phyloP scores from a whole-genome alignment of 768 basidiomycete species.

The Botryobasidium botryosum region DNA sequence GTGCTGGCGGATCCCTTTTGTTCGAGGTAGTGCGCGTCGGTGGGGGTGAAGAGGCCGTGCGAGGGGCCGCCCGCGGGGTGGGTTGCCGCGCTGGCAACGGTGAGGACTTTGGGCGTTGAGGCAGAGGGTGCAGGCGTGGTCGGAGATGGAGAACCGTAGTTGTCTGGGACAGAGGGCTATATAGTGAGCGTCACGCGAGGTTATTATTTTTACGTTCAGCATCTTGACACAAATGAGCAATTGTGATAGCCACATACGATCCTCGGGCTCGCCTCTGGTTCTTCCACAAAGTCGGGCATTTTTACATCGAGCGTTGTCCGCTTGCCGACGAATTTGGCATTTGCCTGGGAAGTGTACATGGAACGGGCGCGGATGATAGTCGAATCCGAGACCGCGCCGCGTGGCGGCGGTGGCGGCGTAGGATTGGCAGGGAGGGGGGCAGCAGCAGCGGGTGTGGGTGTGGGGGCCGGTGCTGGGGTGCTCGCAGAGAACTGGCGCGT shows the following conservation, averaged over 20 bases:
- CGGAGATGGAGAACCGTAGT: conserved; percentile 34
- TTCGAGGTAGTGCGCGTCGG: conserved; percentile 14
- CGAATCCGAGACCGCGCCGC: no score
- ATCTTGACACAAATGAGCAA: conserved; percentile 5
- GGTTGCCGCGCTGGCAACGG: conserved; percentile 29
- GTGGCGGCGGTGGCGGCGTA: background rate
- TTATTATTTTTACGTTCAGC: conserved; percentile 4
- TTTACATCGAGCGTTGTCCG: conserved; percentile 4
- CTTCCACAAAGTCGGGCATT: conserved; percentile 9
- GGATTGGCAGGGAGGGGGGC: background rate
- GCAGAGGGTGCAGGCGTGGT: conserved; percentile 18
- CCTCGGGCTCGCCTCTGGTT: conserved; percentile 14
- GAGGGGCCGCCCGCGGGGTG: conserved; percentile 33
- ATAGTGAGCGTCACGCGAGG: background rate
- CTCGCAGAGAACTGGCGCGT: background rate
- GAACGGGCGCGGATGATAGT: no score
- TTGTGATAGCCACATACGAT: conserved; percentile 8
- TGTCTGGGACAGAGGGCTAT: conserved; percentile 44
- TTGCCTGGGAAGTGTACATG: background rate
- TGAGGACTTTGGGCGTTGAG: conserved; percentile 15
- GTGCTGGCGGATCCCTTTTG: background rate
- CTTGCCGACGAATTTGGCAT: conserved; percentile 5
- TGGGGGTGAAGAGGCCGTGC: conserved; percentile 23
- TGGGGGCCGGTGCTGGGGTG: background rate
- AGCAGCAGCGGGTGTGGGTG: background rate